A percentile compares a stretch with the other conserved stretches of the same genome.
phyloP scores from a whole-genome alignment of 257 asterid species.

The Solanum neorickii region DNA sequence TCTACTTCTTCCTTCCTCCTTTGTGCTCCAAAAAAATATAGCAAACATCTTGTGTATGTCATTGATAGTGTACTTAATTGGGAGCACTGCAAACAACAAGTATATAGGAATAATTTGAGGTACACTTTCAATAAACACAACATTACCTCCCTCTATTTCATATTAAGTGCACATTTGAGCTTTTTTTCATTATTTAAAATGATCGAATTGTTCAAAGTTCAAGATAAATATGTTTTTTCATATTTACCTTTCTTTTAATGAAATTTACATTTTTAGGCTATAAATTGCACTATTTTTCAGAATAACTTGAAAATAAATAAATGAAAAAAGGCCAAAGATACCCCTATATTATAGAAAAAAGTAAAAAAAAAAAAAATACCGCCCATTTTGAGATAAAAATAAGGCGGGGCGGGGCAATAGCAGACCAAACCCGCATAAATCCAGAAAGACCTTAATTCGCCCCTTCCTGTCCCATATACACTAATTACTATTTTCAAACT shows the following conservation, averaged over 20 bases:
- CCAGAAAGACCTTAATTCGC: neutral
- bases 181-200: too few relatives aligned
- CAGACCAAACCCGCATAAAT: neutral
- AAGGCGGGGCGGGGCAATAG: accelerated
- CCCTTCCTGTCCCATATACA: neutral
- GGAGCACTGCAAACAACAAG: too few relatives aligned
- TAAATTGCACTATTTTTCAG: too few relatives aligned
- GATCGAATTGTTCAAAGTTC: too few relatives aligned
- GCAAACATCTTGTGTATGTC: too few relatives aligned
- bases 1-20: neutral
- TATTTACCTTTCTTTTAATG: too few relatives aligned
- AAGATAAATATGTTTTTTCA: neutral
- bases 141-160: neutral
- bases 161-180: too few relatives aligned
- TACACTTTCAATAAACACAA: neutral
- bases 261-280: neutral
- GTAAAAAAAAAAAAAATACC: too few relatives aligned
- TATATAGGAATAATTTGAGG: neutral
- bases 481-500: too few relatives aligned
- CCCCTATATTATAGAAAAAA: too few relatives aligned
- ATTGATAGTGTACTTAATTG: neutral
- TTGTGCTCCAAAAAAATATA: neutral
- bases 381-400: neutral
- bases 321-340: neutral
- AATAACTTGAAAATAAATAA: too few relatives aligned